A percentile compares a stretch with the other conserved stretches of the same genome.
These are phyloP conservation scores for Rhodotorula glutinis DNA, from an alignment of 1,284 basidiomycete genomes.

Conservation along the genomic window DNA sequence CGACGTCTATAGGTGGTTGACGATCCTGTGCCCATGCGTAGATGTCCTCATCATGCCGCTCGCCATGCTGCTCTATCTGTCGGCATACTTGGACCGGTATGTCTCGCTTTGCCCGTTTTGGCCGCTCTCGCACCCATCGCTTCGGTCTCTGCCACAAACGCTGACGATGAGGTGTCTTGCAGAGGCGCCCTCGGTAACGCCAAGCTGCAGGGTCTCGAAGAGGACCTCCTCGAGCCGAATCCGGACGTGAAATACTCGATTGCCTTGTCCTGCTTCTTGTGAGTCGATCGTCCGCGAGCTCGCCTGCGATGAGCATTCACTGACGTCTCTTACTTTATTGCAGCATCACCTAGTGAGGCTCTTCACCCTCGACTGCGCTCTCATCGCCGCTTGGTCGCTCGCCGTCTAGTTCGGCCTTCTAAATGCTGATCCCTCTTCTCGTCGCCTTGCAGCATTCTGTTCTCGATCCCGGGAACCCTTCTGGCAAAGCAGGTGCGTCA, in stretches of 20 bases:
- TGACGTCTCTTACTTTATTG: background rate
- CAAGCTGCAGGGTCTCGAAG: slow-evolving; percentile 46
- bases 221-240: slow-evolving; percentile 43
- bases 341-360: slow-evolving; percentile 36
- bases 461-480: slow-evolving; percentile 45
- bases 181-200: slow-evolving; percentile 44
- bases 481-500: slow-evolving; percentile 42
- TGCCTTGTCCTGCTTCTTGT: slow-evolving; percentile 49
- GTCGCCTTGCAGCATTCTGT: background rate
- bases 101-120: background rate
- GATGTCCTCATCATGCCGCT: slow-evolving; percentile 51
- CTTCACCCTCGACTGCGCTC: background rate
- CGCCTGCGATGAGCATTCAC: background rate
- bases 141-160: too few relatives aligned
- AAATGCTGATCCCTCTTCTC: background rate
- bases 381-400: slow-evolving; percentile 42
- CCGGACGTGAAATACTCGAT: slow-evolving; percentile 49
- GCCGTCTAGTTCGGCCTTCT: slow-evolving; percentile 22
- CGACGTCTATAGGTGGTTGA: too few relatives aligned
- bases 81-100: slow-evolving; percentile 50
- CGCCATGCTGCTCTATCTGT: slow-evolving; percentile 51
- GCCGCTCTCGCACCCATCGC: background rate
- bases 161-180: too few relatives aligned
- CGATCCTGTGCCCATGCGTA: too few relatives aligned
- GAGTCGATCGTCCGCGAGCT: background rate